A percentile compares a stretch with the other conserved stretches of the same genome.
phyloP scores from a whole-genome alignment of 225 moss, liverwort and hornwort species.

The Climacium dendroides region DNA sequence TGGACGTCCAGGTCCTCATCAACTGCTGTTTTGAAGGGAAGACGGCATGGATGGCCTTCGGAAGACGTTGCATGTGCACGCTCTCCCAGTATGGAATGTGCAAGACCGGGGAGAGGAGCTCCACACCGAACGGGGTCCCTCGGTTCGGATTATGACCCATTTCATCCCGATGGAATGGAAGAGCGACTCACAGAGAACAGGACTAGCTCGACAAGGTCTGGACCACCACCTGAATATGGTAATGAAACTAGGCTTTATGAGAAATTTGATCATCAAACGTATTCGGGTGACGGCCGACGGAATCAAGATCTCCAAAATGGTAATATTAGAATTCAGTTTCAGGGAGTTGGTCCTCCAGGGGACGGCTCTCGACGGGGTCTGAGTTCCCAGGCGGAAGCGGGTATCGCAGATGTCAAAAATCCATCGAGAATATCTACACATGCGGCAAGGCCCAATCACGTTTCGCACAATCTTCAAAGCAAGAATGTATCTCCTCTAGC shows the following conservation, averaged over 20 bases:
- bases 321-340: not conserved
- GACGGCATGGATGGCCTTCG: conserved; percentile 1
- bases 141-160: conserved; percentile 1
- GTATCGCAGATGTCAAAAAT: not conserved
- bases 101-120: not conserved
- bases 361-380: not conserved
- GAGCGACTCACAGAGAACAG: not conserved
- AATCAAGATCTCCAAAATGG: not conserved
- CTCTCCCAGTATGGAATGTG: not conserved
- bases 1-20: not conserved
- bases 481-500: not conserved
- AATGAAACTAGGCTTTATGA: not conserved
- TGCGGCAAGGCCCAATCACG: not conserved
- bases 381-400: not conserved
- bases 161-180: not conserved
- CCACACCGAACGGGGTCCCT: not conserved
- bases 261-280: not conserved
- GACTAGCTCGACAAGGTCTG: not conserved
- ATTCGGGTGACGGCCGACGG: not conserved
- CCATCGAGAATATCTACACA: not conserved
- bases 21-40: not conserved
- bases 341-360: not conserved
- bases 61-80: not conserved
- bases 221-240: not conserved
- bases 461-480: not conserved